Conservation (phyloP, 768 basidiomycete species). For the Cystobasidium tubakii region DNA sequence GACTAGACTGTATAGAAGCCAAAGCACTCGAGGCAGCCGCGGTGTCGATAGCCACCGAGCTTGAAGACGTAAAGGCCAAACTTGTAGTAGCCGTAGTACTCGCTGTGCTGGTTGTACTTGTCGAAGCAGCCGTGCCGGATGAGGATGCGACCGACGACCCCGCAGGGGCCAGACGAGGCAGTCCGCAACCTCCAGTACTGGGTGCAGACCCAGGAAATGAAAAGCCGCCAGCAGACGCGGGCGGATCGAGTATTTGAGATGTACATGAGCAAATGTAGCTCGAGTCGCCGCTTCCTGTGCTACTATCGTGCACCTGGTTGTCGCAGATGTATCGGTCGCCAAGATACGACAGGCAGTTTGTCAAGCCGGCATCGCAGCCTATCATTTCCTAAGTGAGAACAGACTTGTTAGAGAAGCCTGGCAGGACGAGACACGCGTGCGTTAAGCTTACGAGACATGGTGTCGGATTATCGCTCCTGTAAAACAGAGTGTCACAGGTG, state of each 20-base stretch:
- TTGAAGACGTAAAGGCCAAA: neutral
- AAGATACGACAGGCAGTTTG: slow-evolving; percentile 19
- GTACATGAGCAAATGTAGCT: slow-evolving; percentile 25
- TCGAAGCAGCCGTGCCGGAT: neutral
- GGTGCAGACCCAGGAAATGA: slow-evolving; percentile 24
- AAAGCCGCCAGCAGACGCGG: slow-evolving; percentile 11
- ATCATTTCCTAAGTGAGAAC: slow-evolving; percentile 20
- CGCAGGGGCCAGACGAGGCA: neutral
- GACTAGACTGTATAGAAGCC: slow-evolving; percentile 16
- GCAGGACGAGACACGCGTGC: neutral
- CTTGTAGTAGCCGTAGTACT: neutral
- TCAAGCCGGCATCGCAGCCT: slow-evolving; percentile 18
- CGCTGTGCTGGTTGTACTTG: neutral
- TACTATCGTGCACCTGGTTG: neutral
- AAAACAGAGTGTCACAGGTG: slow-evolving; percentile 22
- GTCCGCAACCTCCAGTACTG: slow-evolving; percentile 23
- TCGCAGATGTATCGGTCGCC: slow-evolving; percentile 23
- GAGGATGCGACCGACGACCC: neutral
- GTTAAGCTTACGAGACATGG: slow-evolving; percentile 15
- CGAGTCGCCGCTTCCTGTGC: neutral
- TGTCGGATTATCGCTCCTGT: slow-evolving; percentile 5
- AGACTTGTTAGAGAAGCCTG: no score
- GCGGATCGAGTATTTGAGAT: slow-evolving; percentile 1
- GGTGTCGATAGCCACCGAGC: neutral
- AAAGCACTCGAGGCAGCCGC: slow-evolving; percentile 14